Base-by-base conservation (phyloP, 257 asterid species). In the Solanum etuberosum region DNA sequence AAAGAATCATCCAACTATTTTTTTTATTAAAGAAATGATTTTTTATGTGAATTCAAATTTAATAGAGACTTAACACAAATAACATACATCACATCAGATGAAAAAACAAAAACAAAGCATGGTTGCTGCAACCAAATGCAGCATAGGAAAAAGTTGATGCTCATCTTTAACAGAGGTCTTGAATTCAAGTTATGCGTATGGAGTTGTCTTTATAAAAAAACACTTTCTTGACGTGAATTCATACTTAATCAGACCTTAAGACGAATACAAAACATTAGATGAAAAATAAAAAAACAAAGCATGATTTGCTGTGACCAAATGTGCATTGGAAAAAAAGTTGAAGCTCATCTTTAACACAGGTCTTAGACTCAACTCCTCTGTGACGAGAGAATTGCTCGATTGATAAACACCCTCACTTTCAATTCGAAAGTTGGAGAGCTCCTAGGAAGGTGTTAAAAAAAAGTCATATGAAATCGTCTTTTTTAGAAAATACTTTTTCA, bases 401-500 rank as follows among this genome's bases (percentile, higher is more conserved):
- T 15, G 1, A 48, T 48, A 5, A 48, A 48, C 21, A 2, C 21
- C 7, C 3, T 48, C 1, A 15, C 57, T 48, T 48, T 6, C 18
- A 48, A 46, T 48, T 48, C 8, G 21, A 48, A 48, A 3, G 1
- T 5, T 48, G 3, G 0, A 1, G 0, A 15, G 3, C 59, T 48
- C 21, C 59, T 48, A 48, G 1, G 3, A 48, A 48, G 3, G 20
- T 48, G 59, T 48, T 48, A 15, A 48, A 15, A 2, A 37, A 2
- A 15, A 48, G 0, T 48, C 23, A 1, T 14, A 14, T 68, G 11
- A 5, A 14, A 3, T 27, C 0, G 0, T 67, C 2, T 29, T 65
- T 27, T 0, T 25, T 12, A 65, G 7, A 0, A 13, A 67, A 13
- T 12, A 6, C 0, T 31, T 29, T 15, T 1, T 0, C 1, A 0